Base-by-base conservation (phyloP, 202 grass and related monocot species). In the Saccharum hybrid region DNA sequence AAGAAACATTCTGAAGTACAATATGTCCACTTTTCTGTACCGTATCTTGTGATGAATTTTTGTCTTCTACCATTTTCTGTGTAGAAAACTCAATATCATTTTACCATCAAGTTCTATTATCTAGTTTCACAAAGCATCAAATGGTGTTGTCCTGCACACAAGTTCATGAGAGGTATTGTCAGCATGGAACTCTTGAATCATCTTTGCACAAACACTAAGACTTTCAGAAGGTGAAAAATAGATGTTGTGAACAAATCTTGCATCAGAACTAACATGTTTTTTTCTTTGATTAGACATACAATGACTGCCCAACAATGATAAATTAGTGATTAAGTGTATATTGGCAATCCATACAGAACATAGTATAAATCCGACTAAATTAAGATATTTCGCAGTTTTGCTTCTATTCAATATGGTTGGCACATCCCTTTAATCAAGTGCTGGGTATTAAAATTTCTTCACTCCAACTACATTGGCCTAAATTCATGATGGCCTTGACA, bases 61-160 rank as follows among this genome's bases (percentile, higher is more conserved):
- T 82, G 7, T 80, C 74, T 80, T 94, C 84, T 39, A 84, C 48
- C 78, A 82, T 80, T 81, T 91, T 87, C 42, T 61, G 3, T 62
- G 60, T 66, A 15, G 72, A 63, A 60, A 63, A 14, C 8, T 88
- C 78, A 74, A 45, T 43, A 63, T 42, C 67, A 62, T 67, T 46
- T 71, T 86, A 48, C 40, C 10, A 60, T 63, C 2, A 26, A 63
- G 12, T 71, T 81, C 12, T 71, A 56, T 18, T 22, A 19, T 70
- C 46, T 69, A 54, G 14, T 79, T 85, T 75, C 46, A 74, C 46
- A 59, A 23, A 71, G 37, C 83, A 71, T 75, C 62, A 75, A 67
- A 75, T 48, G 41, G 75, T 73, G 26, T 48, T 77, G 38, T 66
- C 81, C 84, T 75, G 56, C 66, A 86, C 46, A 80, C 31, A 86